Evolutionary conservation across 2,329 filamentous ascomycete genomes (phyloP), one percentile per base, ranked within the genome.

Genomic region (Epichloe coenophiala): DNA sequence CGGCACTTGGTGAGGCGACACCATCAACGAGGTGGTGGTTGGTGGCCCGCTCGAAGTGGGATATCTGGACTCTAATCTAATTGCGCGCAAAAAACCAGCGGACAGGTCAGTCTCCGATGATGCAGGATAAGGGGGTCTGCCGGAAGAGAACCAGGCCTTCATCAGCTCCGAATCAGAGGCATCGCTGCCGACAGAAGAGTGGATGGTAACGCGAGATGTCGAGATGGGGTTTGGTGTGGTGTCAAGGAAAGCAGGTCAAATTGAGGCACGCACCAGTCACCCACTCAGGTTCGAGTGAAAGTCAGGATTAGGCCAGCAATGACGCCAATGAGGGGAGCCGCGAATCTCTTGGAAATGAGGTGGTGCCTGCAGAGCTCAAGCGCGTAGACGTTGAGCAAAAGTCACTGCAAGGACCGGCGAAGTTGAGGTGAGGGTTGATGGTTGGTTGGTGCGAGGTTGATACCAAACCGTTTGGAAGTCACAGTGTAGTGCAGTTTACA

Each of bases 221-320:
- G 17, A 21, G 40, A 45, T 47, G 35, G 45, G 37, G 27, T 49
- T 43, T 52, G 47, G 51, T 45, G 47, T 33, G 49, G 42, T 47
- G 23, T 52, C 47, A 43, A 45, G 43, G 38, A 46, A 47, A 58
- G 61, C 60, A 59, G 58, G 57, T 65, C 62, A 62, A 65, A 65
- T 60, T 64, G 63, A 65, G 63, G 61, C 60, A 65, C 64, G 60
- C 62, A 61, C 58, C 57, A 58, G 58, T 57, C 57, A 62, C 50
- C 48, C 48, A 51, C 49, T 54, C 51, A 46, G 45, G 41, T 35
- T 48, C 57, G 42, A 27, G 7, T 27, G 2, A 27, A 19, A 46
- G 51, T 61, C 58, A 63, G 61, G 63, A 61, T 65, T 66, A 66
- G 63, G 65, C 66, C 65, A 67, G 64, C 62, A 60, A 65, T 66